Evolutionary conservation across 2,329 filamentous ascomycete genomes (phyloP), one percentile per base, ranked within the genome.

Genomic region (Colletotrichum lupini): DNA sequence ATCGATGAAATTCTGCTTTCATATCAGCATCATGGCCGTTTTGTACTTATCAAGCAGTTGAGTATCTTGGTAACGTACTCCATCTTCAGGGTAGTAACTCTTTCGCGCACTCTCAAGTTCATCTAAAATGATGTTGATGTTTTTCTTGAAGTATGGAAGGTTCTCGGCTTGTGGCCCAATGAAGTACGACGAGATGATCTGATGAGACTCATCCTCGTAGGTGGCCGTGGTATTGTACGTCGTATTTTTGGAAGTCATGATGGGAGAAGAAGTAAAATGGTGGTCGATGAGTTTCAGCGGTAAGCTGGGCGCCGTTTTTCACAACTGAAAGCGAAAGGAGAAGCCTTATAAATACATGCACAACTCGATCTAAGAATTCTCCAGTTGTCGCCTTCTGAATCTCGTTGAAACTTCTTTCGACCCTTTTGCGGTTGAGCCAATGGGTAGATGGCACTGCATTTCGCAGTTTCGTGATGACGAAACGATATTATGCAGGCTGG

Each of bases 291-390:
- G 7, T 49, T 49, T n/a, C 19, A n/a, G 19, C 5, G 19, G 42
- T 49, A 0, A 49, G 42, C 42, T 46, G 7, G 16, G 16, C 1
- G 19, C 0, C 1, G 3, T n/a, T n/a, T 4, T 49, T 2, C 16
- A 4, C 0, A 1, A 7, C 19, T n/a, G 0, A 49, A 19, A 0
- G 19, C 42, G 19, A 49, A 3, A 49, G 19, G 3, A 49, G 19
- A 8, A 0, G 42, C 16, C 19, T n/a, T 49, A 49, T 49, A 49
- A 49, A 11, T n/a, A 49, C 42, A 42, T 24, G 24, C 9, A 46
- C 42, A 42, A 6, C 4, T 9, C 3, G 42, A 1, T n/a, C 4
- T 3, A 8, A n/a, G 3, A 0, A 8, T 1, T n/a, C 19, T 19
- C 42, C 42, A 49, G 7, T 49, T 0, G 1, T 1, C 16, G 37